Evolutionary conservation across 2,329 filamentous ascomycete genomes (phyloP).

Genomic region (Penicillium sp.): DNA sequence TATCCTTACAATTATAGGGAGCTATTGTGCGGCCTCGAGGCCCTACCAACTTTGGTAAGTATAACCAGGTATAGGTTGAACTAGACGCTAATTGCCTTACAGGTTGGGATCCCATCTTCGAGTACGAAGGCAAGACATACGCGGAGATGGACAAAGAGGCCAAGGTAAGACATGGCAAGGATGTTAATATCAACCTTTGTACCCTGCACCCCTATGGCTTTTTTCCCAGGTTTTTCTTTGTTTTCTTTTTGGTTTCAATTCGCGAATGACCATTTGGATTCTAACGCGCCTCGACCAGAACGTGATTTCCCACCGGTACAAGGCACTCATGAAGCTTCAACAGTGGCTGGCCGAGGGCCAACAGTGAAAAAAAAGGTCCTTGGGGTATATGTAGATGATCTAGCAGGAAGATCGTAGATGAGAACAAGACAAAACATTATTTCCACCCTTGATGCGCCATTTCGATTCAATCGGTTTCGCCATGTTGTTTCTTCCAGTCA

Average conservation of each 20-base stretch:
- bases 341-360: conserved; percentile 65
- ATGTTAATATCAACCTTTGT: no score
- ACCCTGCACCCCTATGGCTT: background rate
- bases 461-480: conserved; percentile 27
- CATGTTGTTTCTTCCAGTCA: conserved; percentile 68
- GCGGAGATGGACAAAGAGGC: conserved; percentile 93
- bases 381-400: conserved; percentile 20
- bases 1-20: conserved; percentile 49
- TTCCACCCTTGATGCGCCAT: background rate
- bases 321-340: conserved; percentile 83
- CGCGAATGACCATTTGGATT: background rate
- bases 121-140: conserved; percentile 87
- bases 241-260: background rate
- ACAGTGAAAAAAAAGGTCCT: conserved; percentile 10
- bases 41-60: conserved; percentile 73
- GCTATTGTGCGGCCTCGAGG: conserved; percentile 84
- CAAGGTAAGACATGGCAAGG: conserved; percentile 62
- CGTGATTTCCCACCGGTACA: conserved; percentile 84
- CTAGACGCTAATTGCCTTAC: background rate
- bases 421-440: background rate
- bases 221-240: no score
- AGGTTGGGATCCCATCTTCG: conserved; percentile 98
- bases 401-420: conserved; percentile 2
- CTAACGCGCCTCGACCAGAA: conserved; percentile 54
- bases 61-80: background rate